A percentile compares a stretch with the other conserved stretches of the same genome.
Conservation (phyloP, 306 rosid genomes). For the Ammopiptanthus mongolicus region DNA sequence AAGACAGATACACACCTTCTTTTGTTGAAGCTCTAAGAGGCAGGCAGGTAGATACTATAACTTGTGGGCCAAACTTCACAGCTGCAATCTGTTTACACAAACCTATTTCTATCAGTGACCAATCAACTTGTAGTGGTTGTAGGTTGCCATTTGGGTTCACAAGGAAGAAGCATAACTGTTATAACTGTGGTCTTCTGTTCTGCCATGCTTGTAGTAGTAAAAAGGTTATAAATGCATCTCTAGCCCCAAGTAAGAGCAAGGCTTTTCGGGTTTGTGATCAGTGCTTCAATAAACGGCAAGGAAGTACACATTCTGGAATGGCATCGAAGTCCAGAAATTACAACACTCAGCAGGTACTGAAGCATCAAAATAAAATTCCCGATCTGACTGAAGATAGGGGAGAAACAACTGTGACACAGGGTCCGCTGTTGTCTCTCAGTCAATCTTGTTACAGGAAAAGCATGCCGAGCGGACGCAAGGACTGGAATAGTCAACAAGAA, state of each 20-base stretch:
- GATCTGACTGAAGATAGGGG: slow-evolving; percentile 49
- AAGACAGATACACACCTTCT: slow-evolving; percentile 57
- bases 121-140: slow-evolving; percentile 70
- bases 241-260: slow-evolving; percentile 66
- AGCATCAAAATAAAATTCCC: slow-evolving; percentile 28
- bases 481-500: slow-evolving; percentile 41
- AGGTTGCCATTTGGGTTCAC: slow-evolving; percentile 71
- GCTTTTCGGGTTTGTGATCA: slow-evolving; percentile 75
- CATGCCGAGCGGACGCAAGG: slow-evolving; percentile 47
- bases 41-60: slow-evolving; percentile 58
- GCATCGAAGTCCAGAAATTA: slow-evolving; percentile 24
- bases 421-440: slow-evolving; percentile 37
- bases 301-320: slow-evolving; percentile 21
- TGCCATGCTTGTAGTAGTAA: slow-evolving; percentile 62
- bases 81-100: slow-evolving; percentile 79
- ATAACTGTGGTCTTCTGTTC: slow-evolving; percentile 75
- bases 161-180: slow-evolving; percentile 82
- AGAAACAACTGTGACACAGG: slow-evolving; percentile 38
- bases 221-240: slow-evolving; percentile 55
- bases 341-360: slow-evolving; percentile 23
- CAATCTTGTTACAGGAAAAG: slow-evolving; percentile 52
- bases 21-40: slow-evolving; percentile 61
- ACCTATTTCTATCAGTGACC: slow-evolving; percentile 64
- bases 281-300: slow-evolving; percentile 53
- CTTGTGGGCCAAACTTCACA: slow-evolving; percentile 69